Evolutionary conservation across 1,284 basidiomycete species (phyloP).

Genomic region (Grifola frondosa): DNA sequence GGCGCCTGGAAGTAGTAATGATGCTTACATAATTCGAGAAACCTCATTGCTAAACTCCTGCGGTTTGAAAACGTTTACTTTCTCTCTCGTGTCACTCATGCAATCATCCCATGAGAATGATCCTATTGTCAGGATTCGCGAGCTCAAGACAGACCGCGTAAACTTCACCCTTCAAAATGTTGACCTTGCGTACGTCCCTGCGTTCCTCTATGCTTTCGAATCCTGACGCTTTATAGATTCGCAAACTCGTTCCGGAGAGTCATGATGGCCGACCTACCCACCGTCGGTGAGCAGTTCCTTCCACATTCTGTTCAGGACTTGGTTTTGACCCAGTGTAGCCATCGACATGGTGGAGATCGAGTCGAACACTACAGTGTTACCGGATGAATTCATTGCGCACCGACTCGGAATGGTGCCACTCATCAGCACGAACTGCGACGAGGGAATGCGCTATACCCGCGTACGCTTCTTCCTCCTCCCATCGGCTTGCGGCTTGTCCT

Average conservation of each 20-base stretch:
- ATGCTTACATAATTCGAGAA: too few relatives aligned
- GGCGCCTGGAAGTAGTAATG: too few relatives aligned
- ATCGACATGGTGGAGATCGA: slow-evolving; percentile 97
- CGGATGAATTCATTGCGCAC: slow-evolving; percentile 98
- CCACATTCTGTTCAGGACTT: neutral
- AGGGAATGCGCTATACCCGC: slow-evolving; percentile 80
- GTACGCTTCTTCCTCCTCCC: slow-evolving; percentile 40
- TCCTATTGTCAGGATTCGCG: slow-evolving; percentile 74
- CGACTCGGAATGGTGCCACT: slow-evolving; percentile 94
- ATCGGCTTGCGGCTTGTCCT: neutral
- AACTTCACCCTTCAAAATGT: slow-evolving; percentile 93
- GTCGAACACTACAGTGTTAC: slow-evolving; percentile 90
- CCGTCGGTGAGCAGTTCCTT: slow-evolving; percentile 67
- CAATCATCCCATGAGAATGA: slow-evolving; percentile 32
- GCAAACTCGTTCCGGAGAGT: slow-evolving; percentile 88
- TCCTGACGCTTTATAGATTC: slow-evolving; percentile 51
- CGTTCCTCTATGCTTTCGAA: slow-evolving; percentile 13
- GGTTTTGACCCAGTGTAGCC: slow-evolving; percentile 45
- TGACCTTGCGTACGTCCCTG: slow-evolving; percentile 72
- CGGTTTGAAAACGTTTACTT: too few relatives aligned
- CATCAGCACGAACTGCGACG: slow-evolving; percentile 80
- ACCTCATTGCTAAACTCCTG: too few relatives aligned
- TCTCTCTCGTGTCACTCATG: slow-evolving; percentile 2
- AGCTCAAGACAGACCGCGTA: slow-evolving; percentile 76
- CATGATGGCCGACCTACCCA: slow-evolving; percentile 94